These are phyloP conservation scores for Epichloe festucae DNA, from an alignment of 2,329 filamentous ascomycete genomes.

Conservation along the genomic window DNA sequence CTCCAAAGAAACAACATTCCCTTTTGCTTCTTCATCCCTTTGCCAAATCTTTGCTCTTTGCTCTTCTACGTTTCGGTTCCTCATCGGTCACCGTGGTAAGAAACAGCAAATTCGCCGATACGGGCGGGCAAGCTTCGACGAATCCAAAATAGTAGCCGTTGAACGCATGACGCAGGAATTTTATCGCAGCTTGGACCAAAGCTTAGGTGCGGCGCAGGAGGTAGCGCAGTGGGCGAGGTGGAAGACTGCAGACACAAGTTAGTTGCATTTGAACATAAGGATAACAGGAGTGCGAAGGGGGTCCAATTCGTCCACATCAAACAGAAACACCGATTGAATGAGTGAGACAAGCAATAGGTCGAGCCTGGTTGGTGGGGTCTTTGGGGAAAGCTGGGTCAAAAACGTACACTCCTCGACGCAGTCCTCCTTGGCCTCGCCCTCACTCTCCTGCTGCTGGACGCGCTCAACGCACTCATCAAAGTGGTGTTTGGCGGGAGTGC, in stretches of 20 bases:
- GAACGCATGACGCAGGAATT: conserved; percentile 9
- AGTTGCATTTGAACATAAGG: not conserved
- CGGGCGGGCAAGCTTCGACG: not conserved
- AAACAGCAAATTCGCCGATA: not conserved
- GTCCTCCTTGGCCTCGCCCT: conserved; percentile 71
- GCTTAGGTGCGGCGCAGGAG: conserved; percentile 87
- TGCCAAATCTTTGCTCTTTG: conserved; percentile 5
- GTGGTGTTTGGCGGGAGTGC: conserved; percentile 87
- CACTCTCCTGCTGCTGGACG: conserved; percentile 52
- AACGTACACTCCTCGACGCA: conserved; percentile 97
- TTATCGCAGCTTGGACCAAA: conserved; percentile 89
- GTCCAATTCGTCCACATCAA: conserved; percentile 4
- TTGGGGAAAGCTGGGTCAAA: not conserved
- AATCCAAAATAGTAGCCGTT: not conserved
- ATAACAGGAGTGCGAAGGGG: not conserved
- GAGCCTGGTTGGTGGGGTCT: not conserved
- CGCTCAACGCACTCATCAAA: conserved; percentile 97
- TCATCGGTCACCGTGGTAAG: not conserved
- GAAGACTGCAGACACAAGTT: conserved; percentile 55
- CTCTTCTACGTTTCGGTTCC: not conserved
- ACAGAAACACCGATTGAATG: not conserved
- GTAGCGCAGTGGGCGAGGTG: conserved; percentile 94
- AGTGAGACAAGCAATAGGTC: not conserved
- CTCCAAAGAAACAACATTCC: not conserved
- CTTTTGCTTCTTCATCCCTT: not conserved